Percentiles rank a stretch among this genome's conserved stretches.
phyloP scores from a whole-genome alignment of 2,329 filamentous ascomycete genomes.

The Beauveria scarabaeidicola region DNA sequence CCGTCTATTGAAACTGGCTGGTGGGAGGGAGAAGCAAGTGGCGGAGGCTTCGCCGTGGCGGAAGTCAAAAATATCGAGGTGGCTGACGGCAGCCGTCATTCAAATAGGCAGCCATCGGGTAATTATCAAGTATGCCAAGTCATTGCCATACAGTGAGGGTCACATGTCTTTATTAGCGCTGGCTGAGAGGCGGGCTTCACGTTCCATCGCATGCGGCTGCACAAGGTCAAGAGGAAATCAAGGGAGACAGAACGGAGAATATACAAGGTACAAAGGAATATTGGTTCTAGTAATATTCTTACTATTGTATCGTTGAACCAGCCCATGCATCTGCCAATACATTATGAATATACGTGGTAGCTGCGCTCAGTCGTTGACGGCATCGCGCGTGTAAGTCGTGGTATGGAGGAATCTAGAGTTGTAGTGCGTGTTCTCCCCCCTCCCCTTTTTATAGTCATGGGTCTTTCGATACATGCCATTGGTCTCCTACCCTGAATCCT shows the following conservation, averaged over 20 bases:
- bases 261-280: too few species aligned
- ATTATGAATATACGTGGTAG: too few species aligned
- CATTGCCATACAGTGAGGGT: background rate
- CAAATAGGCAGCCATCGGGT: background rate
- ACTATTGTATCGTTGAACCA: too few species aligned
- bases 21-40: too few species aligned
- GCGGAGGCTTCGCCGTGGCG: background rate
- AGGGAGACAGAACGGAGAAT: too few species aligned
- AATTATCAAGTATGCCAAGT: background rate
- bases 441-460: background rate
- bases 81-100: background rate
- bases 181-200: background rate
- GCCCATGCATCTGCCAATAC: too few species aligned
- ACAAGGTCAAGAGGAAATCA: background rate
- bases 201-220: background rate
- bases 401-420: too few species aligned
- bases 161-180: too few species aligned
- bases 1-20: background rate
- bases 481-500: constrained; percentile 9
- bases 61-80: background rate
- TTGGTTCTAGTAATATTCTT: too few species aligned
- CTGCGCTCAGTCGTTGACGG: too few species aligned
- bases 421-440: too few species aligned
- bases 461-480: constrained; percentile 7
- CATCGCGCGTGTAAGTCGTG: too few species aligned